These are phyloP conservation scores for Cercospora nicotianae DNA, from an alignment of 2,329 filamentous ascomycete genomes.

Conservation along the genomic window DNA sequence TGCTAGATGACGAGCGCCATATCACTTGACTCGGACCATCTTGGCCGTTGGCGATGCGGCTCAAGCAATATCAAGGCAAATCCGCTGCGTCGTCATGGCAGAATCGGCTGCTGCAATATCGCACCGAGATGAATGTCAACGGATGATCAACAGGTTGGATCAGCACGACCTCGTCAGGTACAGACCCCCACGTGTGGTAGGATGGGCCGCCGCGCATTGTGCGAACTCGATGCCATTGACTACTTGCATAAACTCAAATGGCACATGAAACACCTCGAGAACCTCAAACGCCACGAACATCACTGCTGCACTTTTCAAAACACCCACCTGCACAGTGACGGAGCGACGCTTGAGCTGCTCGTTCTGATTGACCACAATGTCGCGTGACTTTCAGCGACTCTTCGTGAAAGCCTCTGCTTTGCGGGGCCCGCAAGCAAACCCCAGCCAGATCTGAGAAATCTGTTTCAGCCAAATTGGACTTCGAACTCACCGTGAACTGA, in stretches of 20 bases:
- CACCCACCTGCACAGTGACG: background rate
- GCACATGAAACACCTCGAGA: background rate
- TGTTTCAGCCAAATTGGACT: constrained; percentile 11
- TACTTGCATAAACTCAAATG: background rate
- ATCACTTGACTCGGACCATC: background rate
- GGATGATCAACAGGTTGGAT: background rate
- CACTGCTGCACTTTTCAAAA: background rate
- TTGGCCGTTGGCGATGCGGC: background rate
- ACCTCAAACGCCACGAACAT: background rate
- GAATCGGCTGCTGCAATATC: background rate
- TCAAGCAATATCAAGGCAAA: background rate
- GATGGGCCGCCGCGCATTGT: background rate
- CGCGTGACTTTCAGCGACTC: background rate
- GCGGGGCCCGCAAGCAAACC: constrained; percentile 1
- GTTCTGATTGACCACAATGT: background rate
- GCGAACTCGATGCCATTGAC: background rate
- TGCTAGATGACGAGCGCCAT: background rate
- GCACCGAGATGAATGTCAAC: background rate
- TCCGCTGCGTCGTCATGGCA: background rate
- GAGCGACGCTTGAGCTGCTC: background rate
- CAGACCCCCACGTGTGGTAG: background rate
- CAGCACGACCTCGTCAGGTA: background rate
- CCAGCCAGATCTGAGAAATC: constrained; percentile 4
- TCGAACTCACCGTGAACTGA: background rate
- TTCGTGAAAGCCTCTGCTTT: background rate